Evolutionary conservation across 805 yeast species (phyloP), one percentile per base, ranked within the genome.

Genomic region (Kazachstania bromeliacearum): DNA sequence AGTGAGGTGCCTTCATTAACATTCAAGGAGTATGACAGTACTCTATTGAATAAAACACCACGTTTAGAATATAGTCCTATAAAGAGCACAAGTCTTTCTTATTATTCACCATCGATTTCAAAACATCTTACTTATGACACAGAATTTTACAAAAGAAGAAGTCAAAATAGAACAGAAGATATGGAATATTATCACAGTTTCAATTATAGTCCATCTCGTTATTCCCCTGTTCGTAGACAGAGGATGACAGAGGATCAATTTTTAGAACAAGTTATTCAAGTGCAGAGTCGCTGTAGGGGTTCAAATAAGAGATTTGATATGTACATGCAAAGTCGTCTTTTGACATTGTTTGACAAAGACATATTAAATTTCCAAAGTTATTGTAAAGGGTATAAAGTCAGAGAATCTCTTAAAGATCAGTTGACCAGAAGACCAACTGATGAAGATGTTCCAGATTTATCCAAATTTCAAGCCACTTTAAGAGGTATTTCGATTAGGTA

Each of bases 251-350:
- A 54, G 40, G 37, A 33, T 22, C 53, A 51, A 32, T 57, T 50
- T 42, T 42, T 50, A 34, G 54, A 45, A 7, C 36, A 35, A 5
- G 69, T 79, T 26, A 59, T 68, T 26, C 63, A 60, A 37, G 60
- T 87, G 13, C 95, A 87, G 54, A 73, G 92, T 0, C 59, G 77
- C 17, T 70, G 83, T 13, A 65, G 85, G 45, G 94, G 92, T 14
- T 76, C 83, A 0, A 64, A 75, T 28, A 62, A 73, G 37, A 68
- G 95, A 35, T 82, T 78, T 51, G 60, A 62, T 15, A 63, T 77
- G 62, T 77, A 75, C 53, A 79, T 82, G 24, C 71, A 73, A 45
- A 68, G 67, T 39, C 77, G 78, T 40, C 68, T 81, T 64, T 51
- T 82, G 20, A 71, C 68, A 40, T 70, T 82, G 1, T 74, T 73